phyloP scores from a whole-genome alignment of 257 asterid genomes.

The Prunella vulgaris region DNA sequence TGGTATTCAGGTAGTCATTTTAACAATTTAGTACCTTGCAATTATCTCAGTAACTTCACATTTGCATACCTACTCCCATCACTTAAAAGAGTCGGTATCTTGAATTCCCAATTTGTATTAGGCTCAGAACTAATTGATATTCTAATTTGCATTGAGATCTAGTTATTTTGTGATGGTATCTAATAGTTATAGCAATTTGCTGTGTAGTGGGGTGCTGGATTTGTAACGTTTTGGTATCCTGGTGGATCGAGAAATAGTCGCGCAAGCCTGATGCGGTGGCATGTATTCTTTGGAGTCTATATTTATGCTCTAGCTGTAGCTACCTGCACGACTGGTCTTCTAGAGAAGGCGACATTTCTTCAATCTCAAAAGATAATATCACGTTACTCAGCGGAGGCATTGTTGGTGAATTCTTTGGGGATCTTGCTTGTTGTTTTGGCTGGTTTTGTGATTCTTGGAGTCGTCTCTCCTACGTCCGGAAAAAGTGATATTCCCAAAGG shows the following conservation, averaged over 20 bases:
- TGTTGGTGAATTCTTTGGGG: constrained; percentile 69
- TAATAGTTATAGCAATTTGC: background rate
- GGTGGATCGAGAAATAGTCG: constrained; percentile 76
- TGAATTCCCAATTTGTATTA: background rate
- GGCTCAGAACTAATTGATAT: too few species aligned
- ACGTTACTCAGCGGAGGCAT: constrained; percentile 78
- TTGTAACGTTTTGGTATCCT: constrained; percentile 76
- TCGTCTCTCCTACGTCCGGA: constrained; percentile 57
- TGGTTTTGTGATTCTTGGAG: constrained; percentile 83
- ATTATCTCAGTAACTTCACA: background rate
- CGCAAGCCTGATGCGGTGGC: constrained; percentile 66
- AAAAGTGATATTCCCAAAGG: constrained; percentile 41
- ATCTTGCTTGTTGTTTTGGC: constrained; percentile 63
- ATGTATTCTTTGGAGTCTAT: constrained; percentile 61
- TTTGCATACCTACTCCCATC: background rate
- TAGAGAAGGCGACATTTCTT: constrained; percentile 88
- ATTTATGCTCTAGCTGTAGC: constrained; percentile 70
- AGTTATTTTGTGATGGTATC: background rate
- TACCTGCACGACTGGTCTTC: constrained; percentile 76
- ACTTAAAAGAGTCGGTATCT: background rate
- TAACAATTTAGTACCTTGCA: background rate
- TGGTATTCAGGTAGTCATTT: constrained; percentile 53
- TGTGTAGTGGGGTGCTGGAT: constrained; percentile 70
- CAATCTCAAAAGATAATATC: constrained; percentile 60
- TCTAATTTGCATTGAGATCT: background rate